Evolutionary conservation across 352 stramenopile species (phyloP).

Genomic region (Pythium pyrilobum): DNA sequence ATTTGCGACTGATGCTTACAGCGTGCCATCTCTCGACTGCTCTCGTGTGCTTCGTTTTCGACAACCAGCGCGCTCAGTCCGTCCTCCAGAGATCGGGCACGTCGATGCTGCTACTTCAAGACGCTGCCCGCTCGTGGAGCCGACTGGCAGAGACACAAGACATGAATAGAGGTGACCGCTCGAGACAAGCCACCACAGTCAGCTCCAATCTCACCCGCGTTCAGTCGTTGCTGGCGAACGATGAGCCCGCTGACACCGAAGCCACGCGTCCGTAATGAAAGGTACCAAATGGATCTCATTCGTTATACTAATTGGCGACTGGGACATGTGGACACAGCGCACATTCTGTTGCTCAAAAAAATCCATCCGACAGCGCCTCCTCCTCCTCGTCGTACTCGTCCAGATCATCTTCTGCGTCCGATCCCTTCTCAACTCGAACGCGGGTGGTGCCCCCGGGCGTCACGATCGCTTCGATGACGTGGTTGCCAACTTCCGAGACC

Average conservation of each 20-base stretch:
- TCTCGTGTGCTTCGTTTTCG: conserved; percentile 51
- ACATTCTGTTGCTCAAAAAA: conserved; percentile 3
- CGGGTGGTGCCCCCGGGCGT: conserved; percentile 58
- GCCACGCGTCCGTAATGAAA: no score
- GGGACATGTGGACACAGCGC: no score
- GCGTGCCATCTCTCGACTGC: conserved; percentile 28
- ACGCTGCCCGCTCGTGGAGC: conserved; percentile 1
- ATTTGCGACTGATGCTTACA: background rate
- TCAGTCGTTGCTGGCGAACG: no score
- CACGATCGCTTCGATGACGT: conserved; percentile 45
- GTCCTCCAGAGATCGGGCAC: conserved; percentile 19
- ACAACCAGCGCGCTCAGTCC: conserved; percentile 59
- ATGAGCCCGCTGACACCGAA: no score
- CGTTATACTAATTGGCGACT: no score
- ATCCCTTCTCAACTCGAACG: conserved; percentile 51
- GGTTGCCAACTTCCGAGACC: conserved; percentile 34
- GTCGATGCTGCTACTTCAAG: background rate
- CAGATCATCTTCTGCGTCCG: conserved; percentile 8
- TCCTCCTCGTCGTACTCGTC: conserved; percentile 20
- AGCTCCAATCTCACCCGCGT: background rate
- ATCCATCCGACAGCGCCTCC: conserved; percentile 21
- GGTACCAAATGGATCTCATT: no score
- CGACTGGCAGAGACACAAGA: no score
- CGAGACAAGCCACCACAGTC: background rate
- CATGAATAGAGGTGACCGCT: background rate